A percentile compares a stretch with the other conserved stretches of the same genome.
phyloP scores from a whole-genome alignment of 2,329 filamentous ascomycete genomes.

The Pseudogymnoascus sp. region DNA sequence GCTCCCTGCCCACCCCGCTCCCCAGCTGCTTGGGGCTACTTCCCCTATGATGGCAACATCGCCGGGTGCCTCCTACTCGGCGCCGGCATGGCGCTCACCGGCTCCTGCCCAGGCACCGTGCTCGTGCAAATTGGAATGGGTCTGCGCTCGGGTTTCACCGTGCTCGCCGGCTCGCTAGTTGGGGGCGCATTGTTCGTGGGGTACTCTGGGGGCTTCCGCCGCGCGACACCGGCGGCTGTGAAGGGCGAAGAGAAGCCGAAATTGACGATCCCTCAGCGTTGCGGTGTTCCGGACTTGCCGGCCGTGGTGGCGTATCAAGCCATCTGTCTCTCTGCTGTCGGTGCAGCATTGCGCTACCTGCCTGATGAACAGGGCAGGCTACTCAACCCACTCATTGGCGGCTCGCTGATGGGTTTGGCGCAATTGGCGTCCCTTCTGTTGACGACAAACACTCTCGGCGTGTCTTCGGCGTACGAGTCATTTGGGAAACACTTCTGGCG shows the following conservation, averaged over 20 bases:
- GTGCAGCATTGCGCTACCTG: neutral
- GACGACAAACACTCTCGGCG: constrained; percentile 49
- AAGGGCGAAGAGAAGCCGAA: constrained; percentile 1
- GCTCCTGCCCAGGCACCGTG: constrained; percentile 59
- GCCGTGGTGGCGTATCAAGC: constrained; percentile 18
- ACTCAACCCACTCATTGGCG: constrained; percentile 41
- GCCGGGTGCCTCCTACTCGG: constrained; percentile 56
- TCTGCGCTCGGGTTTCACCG: constrained; percentile 43
- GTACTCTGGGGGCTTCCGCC: constrained; percentile 9
- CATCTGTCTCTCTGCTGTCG: constrained; percentile 17
- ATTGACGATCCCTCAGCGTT: constrained; percentile 19
- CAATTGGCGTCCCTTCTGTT: constrained; percentile 50
- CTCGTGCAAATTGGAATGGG: constrained; percentile 52
- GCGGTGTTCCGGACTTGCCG: constrained; percentile 9
- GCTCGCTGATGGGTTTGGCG: constrained; percentile 49
- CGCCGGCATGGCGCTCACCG: constrained; percentile 58
- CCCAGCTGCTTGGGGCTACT: constrained; percentile 41
- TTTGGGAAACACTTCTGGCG: constrained; percentile 48
- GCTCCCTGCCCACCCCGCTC: constrained; percentile 36
- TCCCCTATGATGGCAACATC: constrained; percentile 57
- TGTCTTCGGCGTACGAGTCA: constrained; percentile 56
- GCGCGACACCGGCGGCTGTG: neutral
- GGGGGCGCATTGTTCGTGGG: constrained; percentile 45
- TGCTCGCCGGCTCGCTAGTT: constrained; percentile 46
- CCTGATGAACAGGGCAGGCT: constrained; percentile 21